These are phyloP conservation scores for Pseudopyrenochaeta lycopersici DNA, from an alignment of 2,329 filamentous ascomycete genomes.

Conservation along the genomic window DNA sequence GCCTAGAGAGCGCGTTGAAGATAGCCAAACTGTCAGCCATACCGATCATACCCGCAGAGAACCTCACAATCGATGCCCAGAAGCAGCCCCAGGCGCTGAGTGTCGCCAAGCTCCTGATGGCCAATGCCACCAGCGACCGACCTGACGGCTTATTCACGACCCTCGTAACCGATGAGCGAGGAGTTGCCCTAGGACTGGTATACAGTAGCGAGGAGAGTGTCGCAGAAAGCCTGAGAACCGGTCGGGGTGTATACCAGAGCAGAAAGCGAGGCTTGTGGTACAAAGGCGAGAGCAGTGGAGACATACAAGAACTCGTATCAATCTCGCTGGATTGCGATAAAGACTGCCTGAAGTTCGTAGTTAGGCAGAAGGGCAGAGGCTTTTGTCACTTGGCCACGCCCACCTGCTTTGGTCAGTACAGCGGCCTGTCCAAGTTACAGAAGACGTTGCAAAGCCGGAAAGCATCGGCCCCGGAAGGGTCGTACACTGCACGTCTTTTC, in stretches of 20 bases:
- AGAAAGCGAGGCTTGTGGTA: slow-evolving; percentile 95
- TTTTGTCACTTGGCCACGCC: slow-evolving; percentile 96
- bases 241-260: slow-evolving; percentile 91
- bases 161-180: slow-evolving; percentile 87
- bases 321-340: slow-evolving; percentile 92
- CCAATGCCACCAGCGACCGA: slow-evolving; percentile 81
- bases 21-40: slow-evolving; percentile 62
- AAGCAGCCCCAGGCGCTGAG: slow-evolving; percentile 69
- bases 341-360: slow-evolving; percentile 89
- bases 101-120: slow-evolving; percentile 74
- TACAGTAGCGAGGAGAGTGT: slow-evolving; percentile 95
- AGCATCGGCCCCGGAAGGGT: slow-evolving; percentile 82
- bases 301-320: slow-evolving; percentile 87
- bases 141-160: slow-evolving; percentile 87
- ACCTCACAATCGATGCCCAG: slow-evolving; percentile 72
- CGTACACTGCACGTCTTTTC: slow-evolving; percentile 93
- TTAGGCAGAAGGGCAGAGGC: slow-evolving; percentile 84
- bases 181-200: slow-evolving; percentile 84
- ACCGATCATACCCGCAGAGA: slow-evolving; percentile 76
- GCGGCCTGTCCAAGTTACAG: slow-evolving; percentile 83
- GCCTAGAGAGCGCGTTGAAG: slow-evolving; percentile 51
- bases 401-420: slow-evolving; percentile 88
- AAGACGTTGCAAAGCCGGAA: slow-evolving; percentile 87
- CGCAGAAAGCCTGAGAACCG: slow-evolving; percentile 82
- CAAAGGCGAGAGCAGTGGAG: slow-evolving; percentile 93